Percentiles rank a stretch among this genome's conserved stretches.
phyloP scores from a whole-genome alignment of 2,329 filamentous ascomycete species.

The Ascochyta clinopodiicola region DNA sequence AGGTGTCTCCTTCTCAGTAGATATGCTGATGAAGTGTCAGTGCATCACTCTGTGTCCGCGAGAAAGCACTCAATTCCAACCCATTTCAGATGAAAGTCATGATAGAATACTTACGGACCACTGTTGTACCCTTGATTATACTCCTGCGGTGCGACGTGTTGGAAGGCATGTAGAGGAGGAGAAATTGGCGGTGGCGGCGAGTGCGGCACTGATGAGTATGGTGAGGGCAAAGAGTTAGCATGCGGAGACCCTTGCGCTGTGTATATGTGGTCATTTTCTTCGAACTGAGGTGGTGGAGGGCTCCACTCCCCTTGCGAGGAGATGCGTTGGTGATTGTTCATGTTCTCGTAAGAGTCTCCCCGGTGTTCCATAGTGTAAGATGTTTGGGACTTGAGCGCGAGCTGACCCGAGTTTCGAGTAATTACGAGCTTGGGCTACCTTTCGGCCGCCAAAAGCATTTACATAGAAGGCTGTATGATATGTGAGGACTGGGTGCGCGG shows the following conservation, averaged over 20 bases:
- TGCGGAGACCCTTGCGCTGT: slow-evolving; percentile 7
- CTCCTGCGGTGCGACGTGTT: slow-evolving; percentile 17
- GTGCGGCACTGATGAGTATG: slow-evolving; percentile 13
- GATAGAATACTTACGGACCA: slow-evolving; percentile 6
- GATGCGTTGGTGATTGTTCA: slow-evolving; percentile 1
- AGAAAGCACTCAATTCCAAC: not conserved
- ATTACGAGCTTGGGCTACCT: not conserved
- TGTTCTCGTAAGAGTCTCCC: slow-evolving; percentile 4
- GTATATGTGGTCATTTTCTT: slow-evolving; percentile 28
- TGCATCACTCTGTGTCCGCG: not conserved
- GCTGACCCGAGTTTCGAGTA: not conserved
- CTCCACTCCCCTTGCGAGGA: slow-evolving; percentile 28
- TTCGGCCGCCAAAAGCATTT: slow-evolving; percentile 3
- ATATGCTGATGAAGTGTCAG: slow-evolving; percentile 24
- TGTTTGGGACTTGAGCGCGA: not conserved
- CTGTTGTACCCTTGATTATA: slow-evolving; percentile 25
- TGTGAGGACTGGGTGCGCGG: slow-evolving; percentile 1
- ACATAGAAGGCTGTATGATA: not conserved
- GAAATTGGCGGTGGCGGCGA: slow-evolving; percentile 25
- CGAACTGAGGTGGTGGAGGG: slow-evolving; percentile 29
- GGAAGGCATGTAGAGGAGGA: slow-evolving; percentile 22
- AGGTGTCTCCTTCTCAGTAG: slow-evolving; percentile 31
- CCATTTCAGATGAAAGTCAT: not conserved
- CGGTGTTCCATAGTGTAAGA: slow-evolving; percentile 5
- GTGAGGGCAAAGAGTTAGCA: slow-evolving; percentile 10